phyloP scores from a whole-genome alignment of 2,329 filamentous ascomycete species.

The Trichoderma endophyticum region DNA sequence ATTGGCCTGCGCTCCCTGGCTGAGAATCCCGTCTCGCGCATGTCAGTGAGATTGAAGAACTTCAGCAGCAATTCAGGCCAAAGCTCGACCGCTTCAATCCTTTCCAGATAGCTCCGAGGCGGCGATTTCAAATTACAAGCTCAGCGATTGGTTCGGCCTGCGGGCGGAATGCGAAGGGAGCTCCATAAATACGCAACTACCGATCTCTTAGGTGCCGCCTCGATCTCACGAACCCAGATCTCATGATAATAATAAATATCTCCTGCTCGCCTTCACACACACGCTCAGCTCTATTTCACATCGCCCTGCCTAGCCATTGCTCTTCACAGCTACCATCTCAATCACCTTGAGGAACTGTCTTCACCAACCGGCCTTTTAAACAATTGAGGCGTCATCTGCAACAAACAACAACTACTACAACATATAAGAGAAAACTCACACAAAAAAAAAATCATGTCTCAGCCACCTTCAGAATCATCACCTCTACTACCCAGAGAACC shows the following conservation, averaged over 20 bases:
- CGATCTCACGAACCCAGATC: constrained; percentile 1
- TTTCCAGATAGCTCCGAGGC: background rate
- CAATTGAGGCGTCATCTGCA: background rate
- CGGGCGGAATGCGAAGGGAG: background rate
- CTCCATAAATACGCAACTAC: background rate
- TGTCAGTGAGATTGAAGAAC: background rate
- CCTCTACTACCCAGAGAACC: constrained; percentile 35
- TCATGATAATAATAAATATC: constrained; percentile 14
- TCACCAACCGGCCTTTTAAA: background rate
- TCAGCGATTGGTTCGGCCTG: constrained; percentile 16
- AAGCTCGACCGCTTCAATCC: background rate
- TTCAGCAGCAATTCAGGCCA: background rate
- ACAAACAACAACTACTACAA: background rate
- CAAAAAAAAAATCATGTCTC: constrained; percentile 27
- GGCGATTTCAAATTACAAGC: constrained; percentile 14
- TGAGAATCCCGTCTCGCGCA: background rate
- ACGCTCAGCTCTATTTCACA: background rate
- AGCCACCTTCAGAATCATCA: constrained; percentile 29
- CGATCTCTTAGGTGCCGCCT: background rate
- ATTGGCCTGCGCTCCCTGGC: constrained; percentile 27
- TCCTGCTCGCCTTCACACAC: constrained; percentile 4
- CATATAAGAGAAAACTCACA: background rate
- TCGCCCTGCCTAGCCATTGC: background rate
- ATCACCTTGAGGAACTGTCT: background rate
- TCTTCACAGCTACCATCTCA: background rate